Evolutionary conservation across 192 early-diverging fungal species (phyloP).

Genomic region (Podila minutissima): DNA sequence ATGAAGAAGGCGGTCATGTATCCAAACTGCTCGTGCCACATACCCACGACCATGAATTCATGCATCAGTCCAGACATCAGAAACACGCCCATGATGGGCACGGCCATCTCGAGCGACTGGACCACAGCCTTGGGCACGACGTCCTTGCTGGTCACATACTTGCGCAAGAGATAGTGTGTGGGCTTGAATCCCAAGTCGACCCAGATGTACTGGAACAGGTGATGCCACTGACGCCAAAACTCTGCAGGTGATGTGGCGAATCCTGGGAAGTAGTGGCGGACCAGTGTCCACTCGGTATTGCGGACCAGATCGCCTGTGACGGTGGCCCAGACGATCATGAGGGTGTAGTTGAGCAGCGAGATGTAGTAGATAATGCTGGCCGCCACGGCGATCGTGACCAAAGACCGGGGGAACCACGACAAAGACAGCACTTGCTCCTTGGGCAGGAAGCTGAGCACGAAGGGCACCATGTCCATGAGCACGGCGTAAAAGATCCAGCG

Average conservation of each 20-base stretch:
- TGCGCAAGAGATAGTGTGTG: conserved; percentile 16
- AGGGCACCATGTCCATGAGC: conserved; percentile 21
- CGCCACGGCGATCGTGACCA: conserved; percentile 8
- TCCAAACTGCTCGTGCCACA: conserved; percentile 32
- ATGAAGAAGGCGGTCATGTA: conserved; percentile 37
- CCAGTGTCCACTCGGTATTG: conserved; percentile 44
- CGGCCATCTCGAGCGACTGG: conserved; percentile 4
- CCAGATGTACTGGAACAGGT: conserved; percentile 46
- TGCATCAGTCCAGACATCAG: conserved; percentile 49
- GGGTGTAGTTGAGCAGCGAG: conserved; percentile 33
- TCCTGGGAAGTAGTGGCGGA: conserved; percentile 40
- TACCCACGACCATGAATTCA: conserved; percentile 28
- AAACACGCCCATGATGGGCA: conserved; percentile 44
- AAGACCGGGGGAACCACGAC: neutral
- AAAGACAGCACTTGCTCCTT: conserved; percentile 21
- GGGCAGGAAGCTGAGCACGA: conserved; percentile 24
- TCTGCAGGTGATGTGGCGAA: conserved; percentile 38
- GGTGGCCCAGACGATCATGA: conserved; percentile 40
- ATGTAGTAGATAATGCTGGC: conserved; percentile 38
- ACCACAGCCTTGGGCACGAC: neutral
- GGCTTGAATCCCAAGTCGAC: conserved; percentile 44
- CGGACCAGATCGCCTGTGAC: conserved; percentile 26
- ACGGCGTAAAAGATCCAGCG: conserved; percentile 37
- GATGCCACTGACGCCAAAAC: conserved; percentile 50
- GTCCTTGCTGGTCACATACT: conserved; percentile 12